Base-by-base conservation (phyloP, 2,329 filamentous ascomycete genomes). In the Ophiostoma populinum region DNA sequence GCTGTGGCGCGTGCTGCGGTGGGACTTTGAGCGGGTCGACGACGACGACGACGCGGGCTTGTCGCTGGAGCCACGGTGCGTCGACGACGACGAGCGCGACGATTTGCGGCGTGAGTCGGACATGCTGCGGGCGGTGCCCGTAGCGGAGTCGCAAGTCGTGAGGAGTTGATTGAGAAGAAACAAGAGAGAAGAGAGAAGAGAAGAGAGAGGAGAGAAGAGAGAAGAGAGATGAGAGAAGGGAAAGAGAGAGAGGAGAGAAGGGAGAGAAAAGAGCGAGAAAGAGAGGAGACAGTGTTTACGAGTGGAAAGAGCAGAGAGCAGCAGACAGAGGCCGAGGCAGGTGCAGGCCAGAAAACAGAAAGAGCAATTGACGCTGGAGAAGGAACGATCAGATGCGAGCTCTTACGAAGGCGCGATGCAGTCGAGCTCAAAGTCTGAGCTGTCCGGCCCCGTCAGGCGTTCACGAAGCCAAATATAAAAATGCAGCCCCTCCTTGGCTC, bases 1-100 rank as follows among this genome's bases (percentile, higher is more conserved):
- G 30, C 30, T 30, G 32, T 39, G 34, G 15, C 41, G 42, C 7
- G 35, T 33, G 35, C 42, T 40, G 21, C 34, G 35, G 21, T 34
- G 41, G 26, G 30, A 37, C 17, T 39, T 38, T 2, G 42, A 39
- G 22, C 37, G 32, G 6, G 40, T 37, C 13, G 32, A 28, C 34
- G 35, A 28, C 19, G 34, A 26, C 9, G 37, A 16, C 6, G 31
- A 21, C 17, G 32, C 11, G 20, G 17, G 24, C 25, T 21, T 27
- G 30, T 32, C 18, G 27, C 24, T 25, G 5, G 37, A 35, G 37
- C 39, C 35, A 10, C 28, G 33, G 30, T 37, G 39, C 35, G 32
- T 20, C 21, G 39, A 28, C 15, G 37, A 33, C 30, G 38, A 40
- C 35, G 38, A 32, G 27, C 38, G 35, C 31, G 34, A 29, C 10